Evolutionary conservation across 805 yeast species (phyloP), one percentile per base, ranked within the genome.

Genomic region (Teunomyces panamensis): DNA sequence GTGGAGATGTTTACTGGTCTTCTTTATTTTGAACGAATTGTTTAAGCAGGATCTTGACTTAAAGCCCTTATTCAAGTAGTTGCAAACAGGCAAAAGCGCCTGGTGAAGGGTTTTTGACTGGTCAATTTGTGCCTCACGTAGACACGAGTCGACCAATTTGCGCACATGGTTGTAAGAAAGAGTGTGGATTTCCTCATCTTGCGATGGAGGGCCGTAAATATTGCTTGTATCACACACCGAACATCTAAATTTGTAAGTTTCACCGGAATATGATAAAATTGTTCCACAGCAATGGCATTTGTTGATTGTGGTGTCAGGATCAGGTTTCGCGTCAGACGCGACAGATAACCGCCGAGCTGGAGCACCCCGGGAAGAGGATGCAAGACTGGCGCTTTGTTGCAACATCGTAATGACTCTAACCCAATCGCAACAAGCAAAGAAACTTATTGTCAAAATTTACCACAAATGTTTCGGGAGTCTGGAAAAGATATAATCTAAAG

Each of bases 181-280:
- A 6, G 26, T 8, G 10, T 41, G 47, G 27, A 42, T 20, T n/a
- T 16, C 47, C 33, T 44, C 29, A n/a, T 44, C 28, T 29, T 27
- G 16, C 6, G 30, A 26, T 44, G 56, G 26, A 9, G 43, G 52
- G 7, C 49, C 53, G 13, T 69, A 43, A 9, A 68, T 51, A 29
- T 69, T 67, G 1, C 81, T 80, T 5, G 84, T 76, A 32, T 71
- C 74, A 56, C 96, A 87, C 3, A 80, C 71, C 0, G 83, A 71
- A 58, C 96, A 87, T 48, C 78, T 75, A 58, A 79, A 83, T 48
- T 71, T 71, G n/a, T 47, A 33, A 8, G 65, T 42, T 3, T 49
- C 45, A 6, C 32, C 46, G 3, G 41, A 20, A 10, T 37, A 26
- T 3, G 41, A 37, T 26, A 37, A 24, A 16, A 37, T 37, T 7